Base-by-base conservation (phyloP, 2,329 filamentous ascomycete species). In the Neophaeococcomyces mojaviensis region DNA sequence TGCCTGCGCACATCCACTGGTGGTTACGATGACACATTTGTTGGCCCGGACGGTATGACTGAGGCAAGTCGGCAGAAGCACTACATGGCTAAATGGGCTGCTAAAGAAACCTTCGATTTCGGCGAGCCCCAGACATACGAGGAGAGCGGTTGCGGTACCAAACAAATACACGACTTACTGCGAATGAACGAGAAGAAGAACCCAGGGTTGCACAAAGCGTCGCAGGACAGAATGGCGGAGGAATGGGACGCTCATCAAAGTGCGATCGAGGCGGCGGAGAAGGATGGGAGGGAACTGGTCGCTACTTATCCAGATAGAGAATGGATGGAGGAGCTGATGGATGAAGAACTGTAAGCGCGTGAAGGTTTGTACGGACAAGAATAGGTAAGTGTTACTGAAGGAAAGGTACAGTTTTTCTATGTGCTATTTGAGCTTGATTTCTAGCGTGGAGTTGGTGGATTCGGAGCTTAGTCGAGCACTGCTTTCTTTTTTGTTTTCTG, bases 281-380 rank as follows among this genome's bases (percentile, higher is more conserved):
- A 18, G 18, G 15, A 44, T n/a, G 41, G 41, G n/a, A 16, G 13
- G 33, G 20, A 15, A 22, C 18, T 44, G 24, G 30, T 36, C 16
- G 41, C 41, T 37, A 44, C 41, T 44, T 44, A 44, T 22, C 41
- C 41, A 18, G 41, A 44, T 37, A 44, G 41, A 44, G 31, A 30
- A 32, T 32, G 22, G 33, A 22, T 34, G n/a, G 41, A 44, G 41
- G 41, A 44, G n/a, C 12, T 18, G 24, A 33, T 36, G 13, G 39
- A 43, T 2, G 39, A 41, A 28, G 40, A 44, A 22, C 24, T 44
- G 32, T 36, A 22, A 44, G 22, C 2, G 22, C 10, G 24, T 32
- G 15, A 24, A 35, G 30, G 4, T n/a, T n/a, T n/a, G n/a, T n/a
- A n/a, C n/a, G n/a, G n/a, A n/a, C n/a, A n/a, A n/a, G n/a, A n/a